Evolutionary conservation across 805 yeast genomes (phyloP).

Genomic region (Ogataea pilisensis): DNA sequence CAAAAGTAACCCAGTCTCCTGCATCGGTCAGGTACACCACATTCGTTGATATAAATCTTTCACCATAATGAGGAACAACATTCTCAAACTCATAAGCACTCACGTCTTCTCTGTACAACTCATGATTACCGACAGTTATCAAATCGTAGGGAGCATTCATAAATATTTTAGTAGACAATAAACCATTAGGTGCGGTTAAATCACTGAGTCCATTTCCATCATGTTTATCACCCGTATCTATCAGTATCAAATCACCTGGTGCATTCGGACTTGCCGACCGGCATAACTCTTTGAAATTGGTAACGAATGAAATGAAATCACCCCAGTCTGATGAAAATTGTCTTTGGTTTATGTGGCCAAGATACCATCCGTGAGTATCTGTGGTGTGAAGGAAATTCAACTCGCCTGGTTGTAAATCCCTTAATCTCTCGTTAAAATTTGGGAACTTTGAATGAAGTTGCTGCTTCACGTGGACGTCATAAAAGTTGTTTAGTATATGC

Average conservation of each 20-base stretch:
- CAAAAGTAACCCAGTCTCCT: conserved; percentile 57
- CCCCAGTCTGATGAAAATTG: conserved; percentile 90
- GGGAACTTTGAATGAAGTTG: conserved; percentile 34
- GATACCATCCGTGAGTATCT: conserved; percentile 96
- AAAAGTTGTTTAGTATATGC: background rate
- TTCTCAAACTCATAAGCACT: conserved; percentile 61
- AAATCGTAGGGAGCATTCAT: conserved; percentile 66
- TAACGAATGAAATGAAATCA: conserved; percentile 69
- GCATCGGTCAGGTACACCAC: conserved; percentile 52
- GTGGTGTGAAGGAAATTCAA: conserved; percentile 90
- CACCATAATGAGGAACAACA: conserved; percentile 56
- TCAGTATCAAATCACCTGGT: conserved; percentile 57
- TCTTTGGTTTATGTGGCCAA: conserved; percentile 80
- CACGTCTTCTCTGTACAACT: conserved; percentile 65
- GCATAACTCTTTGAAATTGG: conserved; percentile 38
- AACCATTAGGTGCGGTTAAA: conserved; percentile 70
- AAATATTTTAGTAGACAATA: conserved; percentile 57
- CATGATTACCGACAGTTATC: conserved; percentile 88
- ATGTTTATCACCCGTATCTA: conserved; percentile 91
- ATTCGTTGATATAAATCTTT: conserved; percentile 65
- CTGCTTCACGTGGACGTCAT: conserved; percentile 14
- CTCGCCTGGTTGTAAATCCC: conserved; percentile 65
- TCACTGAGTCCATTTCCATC: conserved; percentile 93
- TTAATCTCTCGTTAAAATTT: conserved; percentile 33
- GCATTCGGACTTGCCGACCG: conserved; percentile 23